Base-by-base conservation (phyloP, 2,329 filamentous ascomycete species). In the Fusarium verticillioides region DNA sequence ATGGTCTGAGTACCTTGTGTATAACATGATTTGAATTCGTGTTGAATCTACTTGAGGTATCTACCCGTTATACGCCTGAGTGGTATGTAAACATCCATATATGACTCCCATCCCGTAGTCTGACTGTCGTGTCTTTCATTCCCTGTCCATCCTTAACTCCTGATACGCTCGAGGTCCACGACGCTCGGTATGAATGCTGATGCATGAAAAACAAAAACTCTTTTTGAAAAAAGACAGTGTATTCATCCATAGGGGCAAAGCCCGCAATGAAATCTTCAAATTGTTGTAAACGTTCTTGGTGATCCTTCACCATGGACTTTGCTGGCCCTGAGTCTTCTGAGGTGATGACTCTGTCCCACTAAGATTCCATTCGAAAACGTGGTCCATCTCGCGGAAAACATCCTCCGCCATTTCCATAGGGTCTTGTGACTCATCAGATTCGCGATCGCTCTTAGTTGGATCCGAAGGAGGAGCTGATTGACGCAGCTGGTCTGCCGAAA, bases 341-440 rank as follows among this genome's bases (percentile, higher is more conserved):
- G 59, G 61, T 21, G 52, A 59, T 42, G 50, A 68, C 40, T 53
- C 71, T 39, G 63, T 49, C 7, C 19, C 43, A 69, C 73, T 73
- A 42, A 83, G 75, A 53, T 83, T 75, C 79, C 79, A 83, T 19
- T 81, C 75, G 46, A 82, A 72, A 53, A 82, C 77, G 50, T 82
- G 81, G 36, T 78, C 77, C 77, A 83, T 81, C 58, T 82, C 81
- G 16, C 78, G 75, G 62, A 83, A 79, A 49, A 83, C 75, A 40
- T 83, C 81, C 37, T 83, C 80, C 7, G 82, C 79, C 72, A 82
- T 77, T 56, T 83, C 81, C 47, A 80, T 66, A 16, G 80, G 79
- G 52, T 83, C 81, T 53, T 80, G 77, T 23, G 71, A 76, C 21
- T 77, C 74, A 34, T 75, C 66, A 7, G 54, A 46, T 12, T 66